Percentiles rank a stretch among this genome's conserved stretches.
Conservation (phyloP, 768 basidiomycete genomes). For the Xerocomellus intermedius region DNA sequence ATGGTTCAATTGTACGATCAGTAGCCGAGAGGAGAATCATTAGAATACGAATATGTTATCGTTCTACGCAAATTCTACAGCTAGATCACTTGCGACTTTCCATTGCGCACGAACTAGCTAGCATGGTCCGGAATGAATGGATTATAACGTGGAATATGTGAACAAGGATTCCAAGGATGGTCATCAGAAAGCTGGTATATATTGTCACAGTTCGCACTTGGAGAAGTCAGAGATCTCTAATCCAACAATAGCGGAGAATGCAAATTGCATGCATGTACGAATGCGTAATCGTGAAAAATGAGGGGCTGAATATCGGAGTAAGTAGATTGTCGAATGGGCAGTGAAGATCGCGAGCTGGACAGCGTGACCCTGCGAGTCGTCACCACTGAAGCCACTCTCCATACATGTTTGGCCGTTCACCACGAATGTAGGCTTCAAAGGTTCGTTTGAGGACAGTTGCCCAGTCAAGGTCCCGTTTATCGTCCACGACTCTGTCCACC, state of each 20-base stretch:
- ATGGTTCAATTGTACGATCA: neutral
- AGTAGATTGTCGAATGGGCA: constrained; percentile 28
- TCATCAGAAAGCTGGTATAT: constrained; percentile 32
- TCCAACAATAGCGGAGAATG: constrained; percentile 31
- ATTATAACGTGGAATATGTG: constrained; percentile 21
- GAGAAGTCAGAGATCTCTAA: constrained; percentile 26
- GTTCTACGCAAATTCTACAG: constrained; percentile 19
- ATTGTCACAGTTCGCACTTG: constrained; percentile 27
- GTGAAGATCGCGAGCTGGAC: constrained; percentile 8
- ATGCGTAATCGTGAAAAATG: constrained; percentile 27
- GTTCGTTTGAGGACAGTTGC: constrained; percentile 92
- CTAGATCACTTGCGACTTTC: constrained; percentile 10
- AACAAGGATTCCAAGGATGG: constrained; percentile 26
- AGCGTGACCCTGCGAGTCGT: constrained; percentile 11
- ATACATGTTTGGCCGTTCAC: constrained; percentile 93
- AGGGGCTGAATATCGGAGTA: constrained; percentile 25
- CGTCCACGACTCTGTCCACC: constrained; percentile 50
- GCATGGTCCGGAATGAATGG: constrained; percentile 17
- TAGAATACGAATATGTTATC: constrained; percentile 29
- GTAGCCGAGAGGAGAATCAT: constrained; percentile 10
- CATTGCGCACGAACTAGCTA: constrained; percentile 14
- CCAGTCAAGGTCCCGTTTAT: constrained; percentile 87
- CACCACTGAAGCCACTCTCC: constrained; percentile 73
- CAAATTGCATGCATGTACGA: constrained; percentile 26
- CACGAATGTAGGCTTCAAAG: constrained; percentile 89